Conservation (phyloP, 2,329 filamentous ascomycete species). For the Coniochaeta sp. region DNA sequence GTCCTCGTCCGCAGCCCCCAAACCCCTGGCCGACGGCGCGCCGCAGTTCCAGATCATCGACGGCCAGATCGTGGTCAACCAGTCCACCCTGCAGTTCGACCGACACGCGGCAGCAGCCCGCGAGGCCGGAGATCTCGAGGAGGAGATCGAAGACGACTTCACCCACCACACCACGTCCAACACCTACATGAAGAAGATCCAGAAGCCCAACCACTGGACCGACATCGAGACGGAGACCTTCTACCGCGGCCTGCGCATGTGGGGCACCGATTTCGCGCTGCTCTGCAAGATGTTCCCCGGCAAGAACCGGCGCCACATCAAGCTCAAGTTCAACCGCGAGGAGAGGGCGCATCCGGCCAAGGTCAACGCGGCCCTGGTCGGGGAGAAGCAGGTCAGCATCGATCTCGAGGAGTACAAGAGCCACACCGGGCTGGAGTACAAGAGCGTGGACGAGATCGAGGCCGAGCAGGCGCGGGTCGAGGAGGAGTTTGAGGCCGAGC, state of each 20-base stretch:
- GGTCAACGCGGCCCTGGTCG: constrained; percentile 57
- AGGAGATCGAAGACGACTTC: constrained; percentile 72
- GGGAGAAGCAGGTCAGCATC: constrained; percentile 48
- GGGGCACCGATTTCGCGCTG: constrained; percentile 77
- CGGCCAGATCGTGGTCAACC: constrained; percentile 65
- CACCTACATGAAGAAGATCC: constrained; percentile 58
- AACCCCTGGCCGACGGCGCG: constrained; percentile 18
- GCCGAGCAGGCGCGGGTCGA: constrained; percentile 39
- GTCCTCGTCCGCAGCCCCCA: background rate
- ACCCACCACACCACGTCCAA: constrained; percentile 62
- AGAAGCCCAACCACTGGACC: constrained; percentile 61
- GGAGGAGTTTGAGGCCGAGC: constrained; percentile 35
- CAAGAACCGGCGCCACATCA: constrained; percentile 65
- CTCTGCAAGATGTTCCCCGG: constrained; percentile 69
- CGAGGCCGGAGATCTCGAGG: constrained; percentile 44
- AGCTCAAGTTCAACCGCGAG: constrained; percentile 76
- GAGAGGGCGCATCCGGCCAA: constrained; percentile 58
- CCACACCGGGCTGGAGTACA: constrained; percentile 44
- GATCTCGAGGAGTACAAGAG: constrained; percentile 54
- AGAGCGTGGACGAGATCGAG: constrained; percentile 46
- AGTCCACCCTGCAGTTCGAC: constrained; percentile 60
- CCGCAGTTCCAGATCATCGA: constrained; percentile 58
- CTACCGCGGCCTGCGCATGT: constrained; percentile 66
- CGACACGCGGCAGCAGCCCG: constrained; percentile 55
- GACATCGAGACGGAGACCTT: constrained; percentile 66